Evolutionary conservation across 148 eudicot genomes (phyloP).

Genomic region (Rhododendron ferrugineum): DNA sequence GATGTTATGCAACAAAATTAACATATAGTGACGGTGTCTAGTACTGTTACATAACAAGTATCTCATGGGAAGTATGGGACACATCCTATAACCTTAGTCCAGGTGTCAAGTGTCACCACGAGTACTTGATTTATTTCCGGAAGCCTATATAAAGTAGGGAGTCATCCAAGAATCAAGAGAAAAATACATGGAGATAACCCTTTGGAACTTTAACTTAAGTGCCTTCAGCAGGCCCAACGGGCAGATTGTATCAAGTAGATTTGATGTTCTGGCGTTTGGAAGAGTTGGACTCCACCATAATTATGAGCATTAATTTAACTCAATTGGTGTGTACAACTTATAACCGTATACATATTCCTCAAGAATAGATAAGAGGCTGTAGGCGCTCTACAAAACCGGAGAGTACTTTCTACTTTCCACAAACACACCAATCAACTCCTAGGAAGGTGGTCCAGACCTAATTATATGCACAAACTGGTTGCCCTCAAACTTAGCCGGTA

Average conservation of each 20-base stretch:
- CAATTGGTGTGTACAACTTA: background rate
- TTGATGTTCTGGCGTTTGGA: background rate
- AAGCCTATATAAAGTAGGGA: background rate
- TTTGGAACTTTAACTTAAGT: background rate
- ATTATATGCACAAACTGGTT: background rate
- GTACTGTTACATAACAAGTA: background rate
- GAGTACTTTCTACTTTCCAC: background rate
- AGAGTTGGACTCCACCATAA: background rate
- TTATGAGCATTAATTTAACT: background rate
- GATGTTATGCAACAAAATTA: background rate
- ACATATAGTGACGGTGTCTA: background rate
- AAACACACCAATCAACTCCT: background rate
- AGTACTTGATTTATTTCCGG: background rate
- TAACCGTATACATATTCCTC: background rate
- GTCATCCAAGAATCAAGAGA: background rate
- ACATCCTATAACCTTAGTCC: background rate
- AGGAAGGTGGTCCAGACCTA: background rate
- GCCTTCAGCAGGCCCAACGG: background rate
- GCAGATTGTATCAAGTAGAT: background rate
- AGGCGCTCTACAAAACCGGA: background rate
- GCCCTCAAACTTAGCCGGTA: background rate
- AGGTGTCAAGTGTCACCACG: background rate
- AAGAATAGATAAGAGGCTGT: background rate
- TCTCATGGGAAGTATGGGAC: background rate
- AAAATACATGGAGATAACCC: background rate